Evolutionary conservation across 2,329 filamentous ascomycete genomes (phyloP), one percentile per base, ranked within the genome.

Genomic region (Phialocephala subalpina): DNA sequence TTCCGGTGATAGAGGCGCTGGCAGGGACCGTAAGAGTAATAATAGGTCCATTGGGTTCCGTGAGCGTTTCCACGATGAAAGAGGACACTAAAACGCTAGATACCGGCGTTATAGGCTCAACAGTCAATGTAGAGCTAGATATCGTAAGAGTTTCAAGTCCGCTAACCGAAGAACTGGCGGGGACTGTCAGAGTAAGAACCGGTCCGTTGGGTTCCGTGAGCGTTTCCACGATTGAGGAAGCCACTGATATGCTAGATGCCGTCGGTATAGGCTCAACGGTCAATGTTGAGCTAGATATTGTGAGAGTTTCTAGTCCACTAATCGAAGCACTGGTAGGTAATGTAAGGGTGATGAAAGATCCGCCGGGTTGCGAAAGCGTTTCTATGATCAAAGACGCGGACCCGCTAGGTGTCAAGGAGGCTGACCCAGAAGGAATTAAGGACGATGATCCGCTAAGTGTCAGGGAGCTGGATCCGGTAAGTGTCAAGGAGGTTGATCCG

Each of bases 401-500:
- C 20, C 47, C 47, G 47, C 20, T 53, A 53, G 47, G 47, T 29
- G 20, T 25, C 47, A 53, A 53, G 47, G 47, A 53, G 47, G 20
- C 27, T 29, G 47, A 53, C 20, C 27, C 47, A 29, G 20, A 25
- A 53, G 47, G 27, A 25, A 29, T 53, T 53, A 53, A 53, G 47
- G 47, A 53, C 27, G 47, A 25, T 53, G 47, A 53, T 22, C 47
- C 27, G 47, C 20, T 53, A 53, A 29, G 47, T 53, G 27, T 53
- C 47, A 53, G 47, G 20, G 47, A 53, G 27, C 20, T 53, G 12
- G 47, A 53, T 25, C 27, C 47, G 47, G 20, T n/a, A 53, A 16
- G 47, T 29, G 47, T 58, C 35, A 58, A 58, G 56, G 56, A 58
- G n/a, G 33, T 38, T 58, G 56, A 58, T 42, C 35, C 56, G 56